Evolutionary conservation across 2,329 filamentous ascomycete genomes (phyloP).

Genomic region (Penicillium concentricum): DNA sequence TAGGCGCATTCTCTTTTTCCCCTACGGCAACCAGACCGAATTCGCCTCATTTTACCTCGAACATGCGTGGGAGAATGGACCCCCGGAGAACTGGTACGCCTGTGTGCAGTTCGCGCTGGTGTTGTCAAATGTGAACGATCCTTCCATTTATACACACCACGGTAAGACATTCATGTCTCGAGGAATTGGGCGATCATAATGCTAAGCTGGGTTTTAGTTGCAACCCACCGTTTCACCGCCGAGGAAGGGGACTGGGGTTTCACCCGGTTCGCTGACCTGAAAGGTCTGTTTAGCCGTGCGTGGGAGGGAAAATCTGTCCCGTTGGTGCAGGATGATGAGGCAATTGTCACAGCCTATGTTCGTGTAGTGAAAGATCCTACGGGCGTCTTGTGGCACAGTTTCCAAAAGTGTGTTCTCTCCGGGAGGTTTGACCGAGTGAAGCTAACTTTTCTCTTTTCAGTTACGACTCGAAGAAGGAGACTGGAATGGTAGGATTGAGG

Average conservation of each 20-base stretch:
- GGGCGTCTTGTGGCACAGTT: slow-evolving; percentile 50
- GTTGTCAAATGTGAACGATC: slow-evolving; percentile 90
- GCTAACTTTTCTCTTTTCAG: slow-evolving; percentile 43
- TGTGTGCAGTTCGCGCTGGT: slow-evolving; percentile 95
- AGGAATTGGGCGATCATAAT: background rate
- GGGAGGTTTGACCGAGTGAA: background rate
- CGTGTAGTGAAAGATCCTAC: slow-evolving; percentile 51
- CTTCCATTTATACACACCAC: slow-evolving; percentile 73
- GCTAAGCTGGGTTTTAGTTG: slow-evolving; percentile 45
- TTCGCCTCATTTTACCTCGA: slow-evolving; percentile 94
- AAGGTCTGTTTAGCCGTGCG: slow-evolving; percentile 74
- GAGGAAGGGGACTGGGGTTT: slow-evolving; percentile 99
- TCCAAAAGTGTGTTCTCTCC: slow-evolving; percentile 39
- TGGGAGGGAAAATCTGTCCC: slow-evolving; percentile 69
- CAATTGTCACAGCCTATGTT: slow-evolving; percentile 49
- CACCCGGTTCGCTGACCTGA: slow-evolving; percentile 88
- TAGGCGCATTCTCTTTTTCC: slow-evolving; percentile 93
- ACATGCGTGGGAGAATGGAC: slow-evolving; percentile 75
- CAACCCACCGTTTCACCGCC: slow-evolving; percentile 93
- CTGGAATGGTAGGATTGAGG: slow-evolving; percentile 91
- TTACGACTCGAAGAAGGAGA: slow-evolving; percentile 99
- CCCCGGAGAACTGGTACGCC: slow-evolving; percentile 92
- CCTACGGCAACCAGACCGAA: slow-evolving; percentile 90
- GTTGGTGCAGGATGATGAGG: slow-evolving; percentile 49
- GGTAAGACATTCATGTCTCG: slow-evolving; percentile 48